These are phyloP conservation scores for Chlamydomonas asymmetrica DNA, from an alignment of 139 green algal species.

Conservation along the genomic window DNA sequence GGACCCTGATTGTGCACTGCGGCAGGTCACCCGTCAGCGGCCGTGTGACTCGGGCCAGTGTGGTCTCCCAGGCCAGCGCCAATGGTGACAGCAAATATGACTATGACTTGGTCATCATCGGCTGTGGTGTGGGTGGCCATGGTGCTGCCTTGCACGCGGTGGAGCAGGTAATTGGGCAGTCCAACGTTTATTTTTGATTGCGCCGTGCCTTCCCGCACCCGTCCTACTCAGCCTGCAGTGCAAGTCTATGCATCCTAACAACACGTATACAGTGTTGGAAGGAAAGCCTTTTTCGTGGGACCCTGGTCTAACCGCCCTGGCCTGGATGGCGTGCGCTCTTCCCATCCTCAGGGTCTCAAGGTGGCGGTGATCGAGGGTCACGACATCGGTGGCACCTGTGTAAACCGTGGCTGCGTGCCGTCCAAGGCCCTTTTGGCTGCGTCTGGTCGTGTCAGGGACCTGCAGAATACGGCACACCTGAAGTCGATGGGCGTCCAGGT, in stretches of 20 bases:
- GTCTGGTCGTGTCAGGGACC: slow-evolving; percentile 89
- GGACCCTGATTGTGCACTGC: too few relatives aligned
- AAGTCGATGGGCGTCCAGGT: slow-evolving; percentile 93
- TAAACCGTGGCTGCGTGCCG: slow-evolving; percentile 99
- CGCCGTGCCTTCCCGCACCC: too few relatives aligned
- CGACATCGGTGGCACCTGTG: slow-evolving; percentile 97
- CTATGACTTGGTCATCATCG: slow-evolving; percentile 99
- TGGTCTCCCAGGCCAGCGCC: slow-evolving; percentile 43
- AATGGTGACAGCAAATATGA: slow-evolving; percentile 73
- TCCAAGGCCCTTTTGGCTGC: slow-evolving; percentile 97
- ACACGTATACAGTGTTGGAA: too few relatives aligned
- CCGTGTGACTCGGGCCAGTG: too few relatives aligned
- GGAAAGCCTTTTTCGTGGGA: too few relatives aligned
- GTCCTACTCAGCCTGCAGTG: too few relatives aligned
- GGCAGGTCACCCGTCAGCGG: too few relatives aligned
- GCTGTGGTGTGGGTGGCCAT: slow-evolving; percentile 95
- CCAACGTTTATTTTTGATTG: background rate
- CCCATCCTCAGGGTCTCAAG: slow-evolving; percentile 82
- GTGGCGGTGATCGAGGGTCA: slow-evolving; percentile 96
- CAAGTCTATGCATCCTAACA: too few relatives aligned
- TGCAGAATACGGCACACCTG: slow-evolving; percentile 91
- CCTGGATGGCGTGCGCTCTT: too few relatives aligned
- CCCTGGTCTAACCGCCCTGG: too few relatives aligned
- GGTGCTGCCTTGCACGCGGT: slow-evolving; percentile 97
- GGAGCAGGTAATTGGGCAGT: slow-evolving; percentile 70